Conservation (phyloP, 768 basidiomycete genomes). For the Psilocybe tampanensis region DNA sequence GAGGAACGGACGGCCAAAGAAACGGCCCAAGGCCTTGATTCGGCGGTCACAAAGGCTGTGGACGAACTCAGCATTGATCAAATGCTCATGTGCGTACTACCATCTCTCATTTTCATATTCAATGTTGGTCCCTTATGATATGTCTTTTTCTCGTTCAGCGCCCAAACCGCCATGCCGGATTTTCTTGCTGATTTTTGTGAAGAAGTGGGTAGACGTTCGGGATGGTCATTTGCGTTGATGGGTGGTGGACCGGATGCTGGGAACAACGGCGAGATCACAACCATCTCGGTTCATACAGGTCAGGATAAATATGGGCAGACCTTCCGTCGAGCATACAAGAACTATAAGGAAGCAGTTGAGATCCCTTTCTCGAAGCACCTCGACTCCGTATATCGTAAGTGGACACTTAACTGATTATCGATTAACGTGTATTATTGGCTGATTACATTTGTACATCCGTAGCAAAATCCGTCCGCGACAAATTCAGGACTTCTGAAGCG, state of each 20-base stretch:
- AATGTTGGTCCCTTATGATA: background rate
- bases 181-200: constrained; percentile 2
- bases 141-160: background rate
- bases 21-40: background rate
- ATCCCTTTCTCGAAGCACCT: too few species aligned
- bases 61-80: background rate
- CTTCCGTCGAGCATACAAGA: background rate
- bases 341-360: too few species aligned
- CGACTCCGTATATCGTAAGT: too few species aligned
- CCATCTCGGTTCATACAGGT: constrained; percentile 2
- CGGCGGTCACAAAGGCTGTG: background rate
- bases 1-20: background rate
- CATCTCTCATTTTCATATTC: background rate
- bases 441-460: too few species aligned
- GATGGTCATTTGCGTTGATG: constrained; percentile 10
- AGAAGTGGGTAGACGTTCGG: background rate
- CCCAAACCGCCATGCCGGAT: background rate
- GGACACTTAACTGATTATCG: too few species aligned
- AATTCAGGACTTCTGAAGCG: too few species aligned
- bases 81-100: background rate
- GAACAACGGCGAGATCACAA: background rate
- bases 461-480: too few species aligned
- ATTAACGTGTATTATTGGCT: too few species aligned
- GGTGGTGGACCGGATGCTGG: constrained; percentile 4
- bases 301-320: background rate